These are phyloP conservation scores for Leucogyrophana mollusca DNA, from an alignment of 768 basidiomycete species.

Conservation along the genomic window DNA sequence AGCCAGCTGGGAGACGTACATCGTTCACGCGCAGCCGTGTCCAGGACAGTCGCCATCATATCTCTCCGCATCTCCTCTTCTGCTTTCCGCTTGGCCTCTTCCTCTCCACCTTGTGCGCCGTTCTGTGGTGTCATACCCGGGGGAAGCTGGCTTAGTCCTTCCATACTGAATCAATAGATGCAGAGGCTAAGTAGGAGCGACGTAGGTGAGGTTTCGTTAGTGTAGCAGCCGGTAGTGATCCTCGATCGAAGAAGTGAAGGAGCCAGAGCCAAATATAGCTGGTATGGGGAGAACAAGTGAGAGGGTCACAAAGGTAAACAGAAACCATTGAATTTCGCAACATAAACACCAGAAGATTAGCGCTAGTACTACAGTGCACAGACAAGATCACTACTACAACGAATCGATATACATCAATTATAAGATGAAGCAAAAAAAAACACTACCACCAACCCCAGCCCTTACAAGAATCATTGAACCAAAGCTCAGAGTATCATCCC, in stretches of 20 bases:
- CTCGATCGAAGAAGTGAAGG: not conserved
- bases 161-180: conserved; percentile 15
- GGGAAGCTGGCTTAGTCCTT: conserved; percentile 22
- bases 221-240: not conserved
- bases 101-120: conserved; percentile 46
- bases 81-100: conserved; percentile 54
- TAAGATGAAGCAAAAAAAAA: not conserved
- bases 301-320: too few species aligned
- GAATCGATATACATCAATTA: not conserved
- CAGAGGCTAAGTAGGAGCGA: not conserved
- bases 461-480: too few species aligned
- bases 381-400: not conserved
- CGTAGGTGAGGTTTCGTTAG: not conserved
- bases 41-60: conserved; percentile 75
- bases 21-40: conserved; percentile 77
- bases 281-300: too few species aligned
- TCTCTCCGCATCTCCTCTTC: conserved; percentile 79
- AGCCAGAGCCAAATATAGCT: not conserved
- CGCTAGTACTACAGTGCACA: too few species aligned
- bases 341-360: too few species aligned
- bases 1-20: conserved; percentile 41
- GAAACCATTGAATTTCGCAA: too few species aligned
- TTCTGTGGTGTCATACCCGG: conserved; percentile 25
- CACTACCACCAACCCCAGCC: not conserved
- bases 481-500: conserved; percentile 20